These are phyloP conservation scores for Raffaelea ambrosiae DNA, from an alignment of 2,329 filamentous ascomycete genomes.

Conservation along the genomic window DNA sequence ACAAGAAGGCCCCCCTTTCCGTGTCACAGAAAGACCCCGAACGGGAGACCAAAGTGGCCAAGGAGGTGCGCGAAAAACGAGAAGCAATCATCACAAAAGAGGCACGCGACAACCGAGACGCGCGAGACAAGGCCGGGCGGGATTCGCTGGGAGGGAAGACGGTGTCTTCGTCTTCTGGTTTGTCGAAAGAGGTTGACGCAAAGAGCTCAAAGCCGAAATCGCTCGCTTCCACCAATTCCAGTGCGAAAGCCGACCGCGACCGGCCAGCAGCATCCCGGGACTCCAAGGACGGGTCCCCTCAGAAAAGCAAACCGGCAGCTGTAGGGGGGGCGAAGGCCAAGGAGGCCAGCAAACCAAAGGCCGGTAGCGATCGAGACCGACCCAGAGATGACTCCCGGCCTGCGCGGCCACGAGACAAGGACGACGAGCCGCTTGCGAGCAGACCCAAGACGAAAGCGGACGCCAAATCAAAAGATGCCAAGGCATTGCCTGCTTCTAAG, in stretches of 20 bases:
- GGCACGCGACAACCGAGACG: constrained; percentile 6
- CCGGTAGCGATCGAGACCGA: background rate
- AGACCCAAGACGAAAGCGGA: too few species aligned
- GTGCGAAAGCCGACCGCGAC: too few species aligned
- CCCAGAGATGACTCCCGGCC: background rate
- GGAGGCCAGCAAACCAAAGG: constrained; percentile 10
- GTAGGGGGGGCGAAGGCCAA: constrained; percentile 1
- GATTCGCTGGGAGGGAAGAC: too few species aligned
- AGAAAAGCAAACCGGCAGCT: constrained; percentile 5
- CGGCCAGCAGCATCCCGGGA: background rate
- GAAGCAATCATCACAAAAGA: constrained; percentile 9
- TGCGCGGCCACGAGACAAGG: too few species aligned
- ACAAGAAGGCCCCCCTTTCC: background rate
- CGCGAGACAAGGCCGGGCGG: background rate
- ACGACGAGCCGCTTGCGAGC: too few species aligned
- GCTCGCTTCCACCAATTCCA: too few species aligned
- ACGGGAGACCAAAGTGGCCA: constrained; percentile 9
- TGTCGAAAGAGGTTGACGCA: too few species aligned
- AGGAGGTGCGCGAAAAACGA: constrained; percentile 8
- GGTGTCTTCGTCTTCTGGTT: too few species aligned
- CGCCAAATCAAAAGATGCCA: background rate
- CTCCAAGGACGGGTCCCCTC: background rate
- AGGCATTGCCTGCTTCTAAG: too few species aligned
- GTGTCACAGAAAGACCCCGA: constrained; percentile 1
- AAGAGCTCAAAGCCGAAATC: too few species aligned